Conservation (phyloP, 805 yeast genomes). For the Wilhelminamyces savonicus region DNA sequence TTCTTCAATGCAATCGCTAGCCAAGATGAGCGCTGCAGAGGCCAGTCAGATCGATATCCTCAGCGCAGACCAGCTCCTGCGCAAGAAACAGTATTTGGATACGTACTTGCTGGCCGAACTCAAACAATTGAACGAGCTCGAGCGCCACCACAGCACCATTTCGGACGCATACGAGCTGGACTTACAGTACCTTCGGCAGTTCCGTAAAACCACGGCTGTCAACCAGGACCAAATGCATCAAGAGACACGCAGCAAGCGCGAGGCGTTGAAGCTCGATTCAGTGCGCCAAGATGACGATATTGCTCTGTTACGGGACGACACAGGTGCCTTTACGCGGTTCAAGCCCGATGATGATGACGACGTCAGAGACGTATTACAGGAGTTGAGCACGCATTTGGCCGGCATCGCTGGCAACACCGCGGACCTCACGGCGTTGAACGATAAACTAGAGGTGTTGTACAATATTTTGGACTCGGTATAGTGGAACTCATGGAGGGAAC, state of each 20-base stretch:
- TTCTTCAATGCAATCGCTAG: neutral
- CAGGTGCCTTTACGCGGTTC: neutral
- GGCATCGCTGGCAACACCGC: slow-evolving; percentile 9
- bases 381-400: slow-evolving; percentile 9
- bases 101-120: slow-evolving; percentile 35
- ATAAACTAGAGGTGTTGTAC: slow-evolving; percentile 9
- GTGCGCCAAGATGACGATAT: neutral
- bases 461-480: slow-evolving; percentile 8
- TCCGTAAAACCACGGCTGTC: slow-evolving; percentile 9
- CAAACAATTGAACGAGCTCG: slow-evolving; percentile 28
- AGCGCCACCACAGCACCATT: slow-evolving; percentile 16
- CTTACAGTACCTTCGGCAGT: slow-evolving; percentile 23
- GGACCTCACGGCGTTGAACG: slow-evolving; percentile 7
- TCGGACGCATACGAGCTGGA: slow-evolving; percentile 24
- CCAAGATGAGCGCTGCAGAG: neutral
- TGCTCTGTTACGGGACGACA: neutral
- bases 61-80: neutral
- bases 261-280: slow-evolving; percentile 1
- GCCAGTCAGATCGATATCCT: neutral
- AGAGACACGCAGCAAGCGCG: slow-evolving; percentile 1
- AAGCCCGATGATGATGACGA: slow-evolving; percentile 11
- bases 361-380: slow-evolving; percentile 8
- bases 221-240: slow-evolving; percentile 2
- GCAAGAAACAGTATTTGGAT: slow-evolving; percentile 16
- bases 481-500: neutral